phyloP scores from a whole-genome alignment of 805 yeast species.

The Lachancea dasiensis region DNA sequence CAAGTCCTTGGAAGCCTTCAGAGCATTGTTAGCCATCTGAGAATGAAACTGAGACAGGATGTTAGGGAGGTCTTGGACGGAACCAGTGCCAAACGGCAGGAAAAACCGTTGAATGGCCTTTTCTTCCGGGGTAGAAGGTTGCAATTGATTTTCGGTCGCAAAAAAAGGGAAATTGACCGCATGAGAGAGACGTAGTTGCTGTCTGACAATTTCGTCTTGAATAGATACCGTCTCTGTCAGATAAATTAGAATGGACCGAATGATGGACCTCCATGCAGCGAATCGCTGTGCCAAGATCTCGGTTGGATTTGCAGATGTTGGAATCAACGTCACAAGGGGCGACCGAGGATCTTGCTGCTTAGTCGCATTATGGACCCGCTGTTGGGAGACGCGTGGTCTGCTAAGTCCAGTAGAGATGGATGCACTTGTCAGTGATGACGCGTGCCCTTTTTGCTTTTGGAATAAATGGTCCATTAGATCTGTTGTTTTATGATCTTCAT shows the following conservation, averaged over 20 bases:
- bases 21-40: slow-evolving; percentile 52
- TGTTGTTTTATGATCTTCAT: neutral
- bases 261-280: slow-evolving; percentile 77
- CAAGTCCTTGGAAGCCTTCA: slow-evolving; percentile 53
- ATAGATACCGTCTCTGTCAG: slow-evolving; percentile 74
- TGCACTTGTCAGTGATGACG: slow-evolving; percentile 12
- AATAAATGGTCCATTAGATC: slow-evolving; percentile 11
- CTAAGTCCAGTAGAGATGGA: slow-evolving; percentile 9
- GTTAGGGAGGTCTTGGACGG: slow-evolving; percentile 78
- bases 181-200: slow-evolving; percentile 73
- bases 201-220: slow-evolving; percentile 83
- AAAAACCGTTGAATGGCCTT: slow-evolving; percentile 43
- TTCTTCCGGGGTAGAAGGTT: slow-evolving; percentile 22
- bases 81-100: slow-evolving; percentile 69
- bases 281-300: slow-evolving; percentile 81
- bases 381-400: slow-evolving; percentile 12
- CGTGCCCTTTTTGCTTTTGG: slow-evolving; percentile 12
- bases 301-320: slow-evolving; percentile 69
- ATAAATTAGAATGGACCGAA: slow-evolving; percentile 68
- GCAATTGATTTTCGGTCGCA: slow-evolving; percentile 26
- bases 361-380: slow-evolving; percentile 11
- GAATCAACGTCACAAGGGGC: slow-evolving; percentile 46
- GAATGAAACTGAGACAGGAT: slow-evolving; percentile 61
- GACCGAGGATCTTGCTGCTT: slow-evolving; percentile 39
- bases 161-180: slow-evolving; percentile 50